Conservation (phyloP, 345 rosid species). For the Salix caprea region DNA sequence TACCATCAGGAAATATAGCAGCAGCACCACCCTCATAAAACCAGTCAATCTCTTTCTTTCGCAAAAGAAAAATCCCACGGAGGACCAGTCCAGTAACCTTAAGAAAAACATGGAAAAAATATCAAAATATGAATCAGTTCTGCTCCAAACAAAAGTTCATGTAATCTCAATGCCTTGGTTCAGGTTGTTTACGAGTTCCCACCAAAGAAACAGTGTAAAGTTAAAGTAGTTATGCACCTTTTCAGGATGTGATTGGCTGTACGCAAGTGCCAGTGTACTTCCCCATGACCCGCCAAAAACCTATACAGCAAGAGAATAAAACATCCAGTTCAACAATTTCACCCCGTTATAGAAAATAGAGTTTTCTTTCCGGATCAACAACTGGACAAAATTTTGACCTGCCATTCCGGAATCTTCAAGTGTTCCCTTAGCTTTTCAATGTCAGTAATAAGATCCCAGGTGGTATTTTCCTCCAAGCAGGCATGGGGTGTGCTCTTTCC, state of each 20-base stretch:
- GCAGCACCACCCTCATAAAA: constrained; percentile 96
- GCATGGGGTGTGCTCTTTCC: constrained; percentile 98
- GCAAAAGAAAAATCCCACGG: constrained; percentile 83
- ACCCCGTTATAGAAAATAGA: background rate
- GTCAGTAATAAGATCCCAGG: constrained; percentile 84
- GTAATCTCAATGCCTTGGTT: background rate
- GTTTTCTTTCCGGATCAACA: background rate
- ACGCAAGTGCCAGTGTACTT: constrained; percentile 87
- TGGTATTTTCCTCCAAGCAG: constrained; percentile 85
- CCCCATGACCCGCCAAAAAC: constrained; percentile 99
- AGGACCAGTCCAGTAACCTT: constrained; percentile 89
- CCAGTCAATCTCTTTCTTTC: constrained; percentile 96
- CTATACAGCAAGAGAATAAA: constrained; percentile 23
- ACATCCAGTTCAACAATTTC: background rate
- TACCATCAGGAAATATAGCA: constrained; percentile 94
- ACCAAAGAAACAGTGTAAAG: constrained; percentile 1
- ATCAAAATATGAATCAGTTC: constrained; percentile 2
- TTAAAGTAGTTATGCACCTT: constrained; percentile 43
- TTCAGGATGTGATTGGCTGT: constrained; percentile 80
- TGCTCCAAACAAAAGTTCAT: background rate
- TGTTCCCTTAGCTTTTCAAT: constrained; percentile 81
- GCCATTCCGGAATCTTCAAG: constrained; percentile 86
- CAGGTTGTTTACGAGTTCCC: constrained; percentile 1
- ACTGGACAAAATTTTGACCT: constrained; percentile 36
- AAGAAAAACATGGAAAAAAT: constrained; percentile 11